A percentile compares a stretch with the other conserved stretches of the same genome.
Conservation (phyloP, 768 basidiomycete species). For the Boletellus ananas region DNA sequence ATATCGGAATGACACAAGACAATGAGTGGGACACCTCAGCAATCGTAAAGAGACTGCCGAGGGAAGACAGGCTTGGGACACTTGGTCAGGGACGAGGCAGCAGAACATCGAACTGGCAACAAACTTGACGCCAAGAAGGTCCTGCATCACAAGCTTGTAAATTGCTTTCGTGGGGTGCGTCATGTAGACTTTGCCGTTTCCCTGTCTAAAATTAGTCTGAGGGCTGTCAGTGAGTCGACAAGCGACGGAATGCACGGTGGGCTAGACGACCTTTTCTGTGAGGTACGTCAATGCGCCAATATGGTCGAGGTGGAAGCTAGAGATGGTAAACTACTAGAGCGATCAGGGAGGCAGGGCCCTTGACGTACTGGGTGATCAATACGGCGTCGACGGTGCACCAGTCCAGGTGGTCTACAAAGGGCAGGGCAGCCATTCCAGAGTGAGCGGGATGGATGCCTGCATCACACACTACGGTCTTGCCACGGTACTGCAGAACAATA, state of each 20-base stretch:
- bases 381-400: constrained; percentile 97
- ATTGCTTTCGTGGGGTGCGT: constrained; percentile 97
- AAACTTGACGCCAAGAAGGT: constrained; percentile 88
- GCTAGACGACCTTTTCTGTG: constrained; percentile 76
- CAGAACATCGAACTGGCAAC: constrained; percentile 17
- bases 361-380: constrained; percentile 85
- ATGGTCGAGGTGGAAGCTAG: constrained; percentile 94
- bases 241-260: not conserved
- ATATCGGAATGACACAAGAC: constrained; percentile 79
- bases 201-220: constrained; percentile 96
- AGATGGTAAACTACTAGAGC: not conserved
- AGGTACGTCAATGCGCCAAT: constrained; percentile 95
- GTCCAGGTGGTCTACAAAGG: constrained; percentile 93
- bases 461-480: constrained; percentile 92
- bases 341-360: not conserved
- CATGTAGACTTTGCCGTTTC: constrained; percentile 97
- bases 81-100: not conserved
- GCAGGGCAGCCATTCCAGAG: constrained; percentile 88
- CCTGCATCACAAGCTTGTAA: constrained; percentile 98
- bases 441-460: constrained; percentile 92
- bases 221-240: not conserved
- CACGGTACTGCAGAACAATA: constrained; percentile 88
- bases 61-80: constrained; percentile 48
- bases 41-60: constrained; percentile 72
- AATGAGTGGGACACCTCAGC: constrained; percentile 77